Conservation (phyloP, 345 rosid genomes). For the Trapa incisa region DNA sequence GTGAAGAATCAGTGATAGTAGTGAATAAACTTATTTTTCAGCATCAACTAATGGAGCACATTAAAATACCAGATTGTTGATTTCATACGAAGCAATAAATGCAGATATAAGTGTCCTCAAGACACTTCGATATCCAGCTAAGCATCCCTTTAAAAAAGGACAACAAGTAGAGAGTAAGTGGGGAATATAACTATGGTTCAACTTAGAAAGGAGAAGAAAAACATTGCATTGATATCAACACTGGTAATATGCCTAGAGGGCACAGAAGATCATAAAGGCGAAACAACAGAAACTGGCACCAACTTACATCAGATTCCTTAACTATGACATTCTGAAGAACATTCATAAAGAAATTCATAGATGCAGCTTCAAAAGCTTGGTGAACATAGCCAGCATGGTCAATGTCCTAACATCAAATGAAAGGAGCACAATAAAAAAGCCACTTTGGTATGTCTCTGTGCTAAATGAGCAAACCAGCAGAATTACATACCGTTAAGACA, state of each 20-base stretch:
- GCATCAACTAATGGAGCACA: constrained; percentile 6
- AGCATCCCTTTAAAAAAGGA: constrained; percentile 41
- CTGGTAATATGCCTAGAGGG: not conserved
- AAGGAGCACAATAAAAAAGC: constrained; percentile 2
- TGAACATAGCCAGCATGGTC: constrained; percentile 74
- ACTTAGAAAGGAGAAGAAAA: not conserved
- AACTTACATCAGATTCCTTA: constrained; percentile 65
- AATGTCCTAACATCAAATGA: constrained; percentile 46
- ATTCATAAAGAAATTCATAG: constrained; percentile 57
- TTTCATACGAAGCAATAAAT: constrained; percentile 89
- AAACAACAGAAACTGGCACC: constrained; percentile 7
- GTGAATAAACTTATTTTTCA: constrained; percentile 1
- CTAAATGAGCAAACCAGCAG: constrained; percentile 1
- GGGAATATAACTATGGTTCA: too few species aligned
- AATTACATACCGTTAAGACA: constrained; percentile 42
- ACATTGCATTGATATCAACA: not conserved
- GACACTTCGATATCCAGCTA: constrained; percentile 71
- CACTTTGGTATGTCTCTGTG: not conserved
- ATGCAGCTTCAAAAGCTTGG: constrained; percentile 78
- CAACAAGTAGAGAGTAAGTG: not conserved
- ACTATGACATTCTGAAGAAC: constrained; percentile 59
- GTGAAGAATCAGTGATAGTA: constrained; percentile 4
- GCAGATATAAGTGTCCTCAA: constrained; percentile 83
- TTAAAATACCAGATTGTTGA: constrained; percentile 58
- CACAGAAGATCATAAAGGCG: not conserved